A percentile compares a stretch with the other conserved stretches of the same genome.
Evolutionary conservation across 75 land plant species (phyloP).

Genomic region (Isoetes taiwanensis): DNA sequence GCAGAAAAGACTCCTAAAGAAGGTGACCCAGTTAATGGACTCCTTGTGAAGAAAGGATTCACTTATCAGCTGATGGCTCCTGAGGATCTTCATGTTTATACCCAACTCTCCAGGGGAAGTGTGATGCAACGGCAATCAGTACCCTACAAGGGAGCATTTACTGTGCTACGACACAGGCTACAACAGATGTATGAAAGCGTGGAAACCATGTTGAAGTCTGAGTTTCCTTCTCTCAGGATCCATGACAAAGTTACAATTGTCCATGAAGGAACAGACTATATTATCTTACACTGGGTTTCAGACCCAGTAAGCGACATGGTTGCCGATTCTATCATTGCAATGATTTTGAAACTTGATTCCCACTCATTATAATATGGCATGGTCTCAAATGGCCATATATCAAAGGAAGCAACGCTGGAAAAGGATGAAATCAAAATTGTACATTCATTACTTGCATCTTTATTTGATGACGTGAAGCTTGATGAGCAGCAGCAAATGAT

Average conservation of each 20-base stretch:
- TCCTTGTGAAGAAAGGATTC: constrained; percentile 86
- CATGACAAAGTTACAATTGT: constrained; percentile 66
- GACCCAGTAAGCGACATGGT: constrained; percentile 98
- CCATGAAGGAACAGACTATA: constrained; percentile 62
- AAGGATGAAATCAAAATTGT: constrained; percentile 54
- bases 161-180: constrained; percentile 58
- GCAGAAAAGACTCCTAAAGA: constrained; percentile 77
- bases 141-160: constrained; percentile 75
- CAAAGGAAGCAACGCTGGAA: constrained; percentile 36
- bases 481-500: constrained; percentile 60
- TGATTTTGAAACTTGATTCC: constrained; percentile 64
- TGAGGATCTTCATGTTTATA: constrained; percentile 81
- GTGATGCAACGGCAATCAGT: constrained; percentile 76
- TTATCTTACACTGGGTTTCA: constrained; percentile 73
- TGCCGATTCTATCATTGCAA: constrained; percentile 84
- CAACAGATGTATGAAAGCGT: constrained; percentile 89
- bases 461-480: constrained; percentile 76
- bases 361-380: constrained; percentile 42
- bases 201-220: constrained; percentile 39
- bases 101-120: constrained; percentile 81
- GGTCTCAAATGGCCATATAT: constrained; percentile 19
- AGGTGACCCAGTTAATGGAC: constrained; percentile 73
- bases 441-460: constrained; percentile 56
- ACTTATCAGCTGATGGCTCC: constrained; percentile 97
- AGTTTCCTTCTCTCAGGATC: constrained; percentile 46